Evolutionary conservation across 2,329 filamentous ascomycete species (phyloP).

Genomic region (Aureobasidium uvarum): DNA sequence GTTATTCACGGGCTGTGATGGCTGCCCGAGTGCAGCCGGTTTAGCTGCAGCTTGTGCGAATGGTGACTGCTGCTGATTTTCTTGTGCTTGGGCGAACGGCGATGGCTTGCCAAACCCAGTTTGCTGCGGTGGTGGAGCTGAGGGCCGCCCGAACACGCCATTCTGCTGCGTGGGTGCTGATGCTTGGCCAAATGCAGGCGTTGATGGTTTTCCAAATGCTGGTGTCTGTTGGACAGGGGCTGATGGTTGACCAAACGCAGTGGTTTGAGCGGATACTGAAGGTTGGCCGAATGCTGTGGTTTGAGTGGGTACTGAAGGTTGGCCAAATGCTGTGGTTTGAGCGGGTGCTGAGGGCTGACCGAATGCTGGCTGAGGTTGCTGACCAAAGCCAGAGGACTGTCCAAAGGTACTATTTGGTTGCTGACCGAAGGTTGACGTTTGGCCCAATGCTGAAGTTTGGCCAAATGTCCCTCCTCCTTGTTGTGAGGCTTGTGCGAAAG

Average conservation of each 20-base stretch:
- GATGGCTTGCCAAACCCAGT: slow-evolving; percentile 28
- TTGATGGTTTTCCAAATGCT: slow-evolving; percentile 28
- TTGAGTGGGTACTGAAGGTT: slow-evolving; percentile 29
- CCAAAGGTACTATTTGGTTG: slow-evolving; percentile 32
- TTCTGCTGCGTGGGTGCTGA: slow-evolving; percentile 14
- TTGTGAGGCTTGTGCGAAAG: slow-evolving; percentile 5
- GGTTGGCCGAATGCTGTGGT: slow-evolving; percentile 35
- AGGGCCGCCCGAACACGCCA: slow-evolving; percentile 35
- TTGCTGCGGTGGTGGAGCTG: slow-evolving; percentile 27
- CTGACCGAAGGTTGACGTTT: slow-evolving; percentile 31
- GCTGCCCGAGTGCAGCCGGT: slow-evolving; percentile 29
- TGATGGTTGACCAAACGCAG: slow-evolving; percentile 32
- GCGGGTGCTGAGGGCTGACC: slow-evolving; percentile 34
- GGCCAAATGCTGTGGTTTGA: slow-evolving; percentile 29
- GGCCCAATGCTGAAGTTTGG: slow-evolving; percentile 27
- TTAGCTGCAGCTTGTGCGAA: slow-evolving; percentile 28
- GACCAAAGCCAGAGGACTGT: slow-evolving; percentile 29
- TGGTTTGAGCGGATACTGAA: slow-evolving; percentile 28
- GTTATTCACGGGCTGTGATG: neutral
- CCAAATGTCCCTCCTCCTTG: neutral
- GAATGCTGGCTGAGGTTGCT: slow-evolving; percentile 31
- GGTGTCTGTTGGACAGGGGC: slow-evolving; percentile 2
- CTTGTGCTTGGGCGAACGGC: slow-evolving; percentile 24
- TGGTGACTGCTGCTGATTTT: slow-evolving; percentile 26
- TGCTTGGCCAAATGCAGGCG: slow-evolving; percentile 24